phyloP scores from a whole-genome alignment of 2,329 filamentous ascomycete genomes.

The Ophiostoma triangulosporum region DNA sequence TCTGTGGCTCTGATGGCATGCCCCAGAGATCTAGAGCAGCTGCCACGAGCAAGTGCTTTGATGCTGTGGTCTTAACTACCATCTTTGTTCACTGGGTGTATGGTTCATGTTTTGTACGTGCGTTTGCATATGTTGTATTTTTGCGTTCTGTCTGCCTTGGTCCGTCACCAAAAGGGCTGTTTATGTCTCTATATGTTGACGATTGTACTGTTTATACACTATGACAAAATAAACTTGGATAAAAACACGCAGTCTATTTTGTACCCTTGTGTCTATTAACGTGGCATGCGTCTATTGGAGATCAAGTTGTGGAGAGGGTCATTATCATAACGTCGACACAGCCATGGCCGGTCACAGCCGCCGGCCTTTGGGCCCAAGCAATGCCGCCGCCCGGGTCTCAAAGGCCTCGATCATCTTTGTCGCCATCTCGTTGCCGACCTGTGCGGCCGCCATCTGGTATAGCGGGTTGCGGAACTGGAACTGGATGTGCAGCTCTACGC shows the following conservation, averaged over 20 bases:
- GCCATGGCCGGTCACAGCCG: neutral
- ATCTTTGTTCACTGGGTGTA: no score
- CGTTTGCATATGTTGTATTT: neutral
- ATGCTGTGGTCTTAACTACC: no score
- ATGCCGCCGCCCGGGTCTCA: slow-evolving; percentile 59
- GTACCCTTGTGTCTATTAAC: neutral
- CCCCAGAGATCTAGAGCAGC: no score
- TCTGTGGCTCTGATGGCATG: no score
- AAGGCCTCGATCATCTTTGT: slow-evolving; percentile 88
- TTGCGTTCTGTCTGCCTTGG: neutral
- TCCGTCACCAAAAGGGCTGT: no score
- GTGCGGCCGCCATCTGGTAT: slow-evolving; percentile 68
- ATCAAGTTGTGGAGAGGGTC: neutral
- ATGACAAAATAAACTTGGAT: neutral
- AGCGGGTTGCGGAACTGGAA: slow-evolving; percentile 84
- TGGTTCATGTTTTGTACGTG: no score
- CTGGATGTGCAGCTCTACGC: slow-evolving; percentile 62
- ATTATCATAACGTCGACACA: neutral
- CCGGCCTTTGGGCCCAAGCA: slow-evolving; percentile 15
- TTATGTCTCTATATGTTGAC: neutral
- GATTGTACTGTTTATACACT: neutral
- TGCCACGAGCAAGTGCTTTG: no score
- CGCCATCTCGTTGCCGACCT: slow-evolving; percentile 73
- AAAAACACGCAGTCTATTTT: neutral
- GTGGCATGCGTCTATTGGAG: neutral